Evolutionary conservation across 2,329 filamentous ascomycete species (phyloP).

Genomic region (Fusarium nygamai): DNA sequence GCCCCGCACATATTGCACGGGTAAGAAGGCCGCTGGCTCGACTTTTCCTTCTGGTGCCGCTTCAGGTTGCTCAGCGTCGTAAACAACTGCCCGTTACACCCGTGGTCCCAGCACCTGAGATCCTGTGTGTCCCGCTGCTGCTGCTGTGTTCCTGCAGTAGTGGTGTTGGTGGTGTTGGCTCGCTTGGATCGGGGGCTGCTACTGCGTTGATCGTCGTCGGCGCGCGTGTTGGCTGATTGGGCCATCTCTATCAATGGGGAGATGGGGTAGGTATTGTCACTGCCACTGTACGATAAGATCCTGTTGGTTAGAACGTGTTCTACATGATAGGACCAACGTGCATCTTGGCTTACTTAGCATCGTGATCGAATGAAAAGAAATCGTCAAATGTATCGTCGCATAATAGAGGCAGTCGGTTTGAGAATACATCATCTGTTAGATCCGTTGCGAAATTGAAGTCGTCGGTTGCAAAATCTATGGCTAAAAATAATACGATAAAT

Average conservation of each 20-base stretch:
- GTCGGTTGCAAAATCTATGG: neutral
- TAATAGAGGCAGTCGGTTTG: neutral
- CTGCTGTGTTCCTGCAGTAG: neutral
- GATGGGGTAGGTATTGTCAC: neutral
- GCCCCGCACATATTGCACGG: neutral
- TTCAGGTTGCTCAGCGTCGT: conserved; percentile 4
- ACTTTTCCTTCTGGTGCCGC: neutral
- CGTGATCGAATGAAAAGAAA: neutral
- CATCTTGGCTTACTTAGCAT: neutral
- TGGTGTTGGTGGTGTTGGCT: neutral
- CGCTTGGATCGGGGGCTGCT: neutral
- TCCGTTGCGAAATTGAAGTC: neutral
- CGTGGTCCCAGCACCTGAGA: conserved; percentile 3
- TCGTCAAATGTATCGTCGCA: neutral
- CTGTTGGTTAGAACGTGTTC: neutral
- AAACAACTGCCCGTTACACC: neutral
- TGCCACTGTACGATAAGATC: neutral
- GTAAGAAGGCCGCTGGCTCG: neutral
- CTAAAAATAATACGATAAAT: neutral
- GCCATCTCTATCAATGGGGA: neutral
- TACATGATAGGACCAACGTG: neutral
- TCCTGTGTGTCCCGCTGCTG: neutral
- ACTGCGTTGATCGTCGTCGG: neutral
- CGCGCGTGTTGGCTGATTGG: neutral
- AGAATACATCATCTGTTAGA: neutral